Percentiles rank a stretch among this genome's conserved stretches.
Evolutionary conservation across 345 rosid genomes (phyloP).

Genomic region (Dipteronia sinensis): DNA sequence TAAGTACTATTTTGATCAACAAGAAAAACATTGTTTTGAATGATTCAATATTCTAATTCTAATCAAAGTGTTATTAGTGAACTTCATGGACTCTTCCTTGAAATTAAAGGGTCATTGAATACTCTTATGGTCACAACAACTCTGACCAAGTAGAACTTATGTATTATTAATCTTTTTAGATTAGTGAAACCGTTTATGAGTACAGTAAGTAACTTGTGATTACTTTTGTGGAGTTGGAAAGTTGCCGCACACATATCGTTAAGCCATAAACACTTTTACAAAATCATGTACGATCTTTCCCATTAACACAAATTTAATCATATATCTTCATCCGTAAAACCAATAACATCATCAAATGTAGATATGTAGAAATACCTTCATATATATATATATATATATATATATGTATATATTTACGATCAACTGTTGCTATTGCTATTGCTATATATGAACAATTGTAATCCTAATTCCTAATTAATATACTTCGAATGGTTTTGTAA

Average conservation of each 20-base stretch:
- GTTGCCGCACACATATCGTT: too few species aligned
- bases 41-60: not conserved
- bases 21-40: not conserved
- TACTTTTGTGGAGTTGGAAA: too few species aligned
- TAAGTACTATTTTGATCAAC: not conserved
- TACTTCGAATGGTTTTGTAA: not conserved
- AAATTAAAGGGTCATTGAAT: not conserved
- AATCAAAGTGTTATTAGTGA: not conserved
- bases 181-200: too few species aligned
- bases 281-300: not conserved
- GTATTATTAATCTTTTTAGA: too few species aligned
- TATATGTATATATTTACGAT: not conserved
- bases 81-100: not conserved
- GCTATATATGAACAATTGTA: not conserved
- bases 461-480: not conserved
- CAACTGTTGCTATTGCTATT: not conserved
- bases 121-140: not conserved
- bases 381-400: too few species aligned
- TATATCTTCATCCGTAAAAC: too few species aligned
- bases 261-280: too few species aligned
- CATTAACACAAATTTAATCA: too few species aligned
- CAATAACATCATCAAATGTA: not conserved
- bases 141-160: too few species aligned
- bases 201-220: too few species aligned
- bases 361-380: not conserved